A percentile compares a stretch with the other conserved stretches of the same genome.
Evolutionary conservation across 805 yeast species (phyloP).

Genomic region (Torulaspora microellipsoides): DNA sequence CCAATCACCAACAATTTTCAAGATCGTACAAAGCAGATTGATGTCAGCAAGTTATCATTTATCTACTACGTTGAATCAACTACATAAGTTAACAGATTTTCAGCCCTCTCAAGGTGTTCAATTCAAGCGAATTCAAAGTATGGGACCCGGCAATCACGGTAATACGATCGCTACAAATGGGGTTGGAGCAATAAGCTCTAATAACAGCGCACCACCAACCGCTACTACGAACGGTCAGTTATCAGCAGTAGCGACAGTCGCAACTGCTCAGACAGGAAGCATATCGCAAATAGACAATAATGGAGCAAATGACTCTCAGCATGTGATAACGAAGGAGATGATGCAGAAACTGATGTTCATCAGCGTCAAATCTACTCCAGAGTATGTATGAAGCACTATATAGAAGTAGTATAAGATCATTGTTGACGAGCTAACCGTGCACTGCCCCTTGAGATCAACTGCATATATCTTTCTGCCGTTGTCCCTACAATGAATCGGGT

Average conservation of each 20-base stretch:
- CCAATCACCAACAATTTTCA: slow-evolving; percentile 77
- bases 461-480: background rate
- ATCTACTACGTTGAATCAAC: slow-evolving; percentile 42
- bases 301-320: slow-evolving; percentile 6
- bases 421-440: background rate
- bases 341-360: slow-evolving; percentile 31
- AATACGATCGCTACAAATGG: slow-evolving; percentile 5
- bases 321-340: slow-evolving; percentile 26
- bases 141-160: slow-evolving; percentile 2
- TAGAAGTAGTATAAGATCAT: background rate
- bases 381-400: slow-evolving; percentile 20
- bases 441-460: background rate
- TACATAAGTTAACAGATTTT: slow-evolving; percentile 49
- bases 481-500: no score
- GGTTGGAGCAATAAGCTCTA: slow-evolving; percentile 5
- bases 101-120: slow-evolving; percentile 55
- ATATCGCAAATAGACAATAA: slow-evolving; percentile 13
- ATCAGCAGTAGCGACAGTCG: slow-evolving; percentile 12
- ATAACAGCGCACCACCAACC: slow-evolving; percentile 14
- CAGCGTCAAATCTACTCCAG: slow-evolving; percentile 33
- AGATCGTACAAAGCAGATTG: slow-evolving; percentile 67
- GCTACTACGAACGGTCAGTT: slow-evolving; percentile 9
- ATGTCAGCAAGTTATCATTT: slow-evolving; percentile 44
- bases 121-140: slow-evolving; percentile 16
- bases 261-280: slow-evolving; percentile 13